These are phyloP conservation scores for Harringtonia lauricola DNA, from an alignment of 2,329 filamentous ascomycete genomes.

Conservation along the genomic window DNA sequence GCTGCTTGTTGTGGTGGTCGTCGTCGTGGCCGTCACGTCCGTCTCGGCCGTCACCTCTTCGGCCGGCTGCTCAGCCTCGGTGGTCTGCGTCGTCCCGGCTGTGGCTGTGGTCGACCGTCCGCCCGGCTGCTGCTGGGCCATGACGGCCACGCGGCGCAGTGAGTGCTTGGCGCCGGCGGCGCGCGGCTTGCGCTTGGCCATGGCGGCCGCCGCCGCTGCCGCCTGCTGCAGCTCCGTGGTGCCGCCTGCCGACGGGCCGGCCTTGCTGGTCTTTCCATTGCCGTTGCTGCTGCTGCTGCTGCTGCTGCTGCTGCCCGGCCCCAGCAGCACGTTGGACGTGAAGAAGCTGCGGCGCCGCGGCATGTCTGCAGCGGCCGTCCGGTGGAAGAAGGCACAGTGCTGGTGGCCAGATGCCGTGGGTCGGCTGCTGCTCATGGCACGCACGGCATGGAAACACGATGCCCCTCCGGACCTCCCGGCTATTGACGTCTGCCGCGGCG, in stretches of 20 bases:
- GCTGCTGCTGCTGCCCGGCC: slow-evolving; percentile 21
- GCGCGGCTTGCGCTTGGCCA: slow-evolving; percentile 12
- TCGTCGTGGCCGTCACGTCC: slow-evolving; percentile 9
- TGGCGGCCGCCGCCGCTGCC: neutral
- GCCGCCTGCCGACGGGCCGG: too few relatives aligned
- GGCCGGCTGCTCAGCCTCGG: neutral
- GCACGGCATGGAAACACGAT: too few relatives aligned
- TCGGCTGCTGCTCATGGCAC: too few relatives aligned
- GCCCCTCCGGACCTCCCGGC: too few relatives aligned
- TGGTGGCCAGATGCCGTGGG: neutral
- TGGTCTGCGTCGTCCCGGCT: neutral
- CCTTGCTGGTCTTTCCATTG: slow-evolving; percentile 1
- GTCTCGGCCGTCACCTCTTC: neutral
- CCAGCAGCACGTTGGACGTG: slow-evolving; percentile 50
- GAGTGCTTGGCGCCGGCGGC: slow-evolving; percentile 43
- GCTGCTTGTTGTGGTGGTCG: neutral
- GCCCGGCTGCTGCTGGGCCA: slow-evolving; percentile 57
- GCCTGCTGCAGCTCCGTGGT: slow-evolving; percentile 1
- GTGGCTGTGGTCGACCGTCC: slow-evolving; percentile 21
- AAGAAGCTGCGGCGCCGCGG: slow-evolving; percentile 53
- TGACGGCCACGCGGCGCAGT: slow-evolving; percentile 72
- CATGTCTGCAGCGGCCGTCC: slow-evolving; percentile 28
- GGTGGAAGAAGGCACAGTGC: slow-evolving; percentile 26
- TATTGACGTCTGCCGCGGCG: too few relatives aligned
- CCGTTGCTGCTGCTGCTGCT: neutral